Conservation (phyloP, 371 early-diverging fungal species). For the Saksenaea oblongispora region DNA sequence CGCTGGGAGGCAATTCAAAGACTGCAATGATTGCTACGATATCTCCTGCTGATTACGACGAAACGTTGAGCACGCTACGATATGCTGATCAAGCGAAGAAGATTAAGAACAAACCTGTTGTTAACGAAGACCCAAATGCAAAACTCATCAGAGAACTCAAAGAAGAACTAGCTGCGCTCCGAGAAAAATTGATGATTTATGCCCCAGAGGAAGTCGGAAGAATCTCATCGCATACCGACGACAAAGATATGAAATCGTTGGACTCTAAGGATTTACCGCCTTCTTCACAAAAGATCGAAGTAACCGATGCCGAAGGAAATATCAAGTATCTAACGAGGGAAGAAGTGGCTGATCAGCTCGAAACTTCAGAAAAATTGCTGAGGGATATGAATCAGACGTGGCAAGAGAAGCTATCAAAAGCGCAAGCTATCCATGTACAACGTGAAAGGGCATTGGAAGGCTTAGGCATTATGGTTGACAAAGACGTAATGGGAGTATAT, state of each 20-base stretch:
- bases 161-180: slow-evolving; percentile 72
- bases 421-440: slow-evolving; percentile 70
- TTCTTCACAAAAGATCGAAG: slow-evolving; percentile 21
- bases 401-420: slow-evolving; percentile 68
- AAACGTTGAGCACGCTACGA: slow-evolving; percentile 90
- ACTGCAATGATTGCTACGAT: slow-evolving; percentile 89
- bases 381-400: slow-evolving; percentile 49
- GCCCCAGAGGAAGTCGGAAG: slow-evolving; percentile 7
- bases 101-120: slow-evolving; percentile 85
- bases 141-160: slow-evolving; percentile 78
- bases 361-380: slow-evolving; percentile 39
- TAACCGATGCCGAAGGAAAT: slow-evolving; percentile 34
- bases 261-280: not conserved
- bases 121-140: slow-evolving; percentile 87
- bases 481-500: slow-evolving; percentile 73
- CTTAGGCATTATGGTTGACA: slow-evolving; percentile 78
- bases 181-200: slow-evolving; percentile 44
- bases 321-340: slow-evolving; percentile 48
- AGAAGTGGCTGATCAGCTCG: slow-evolving; percentile 61
- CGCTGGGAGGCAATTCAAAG: slow-evolving; percentile 89
- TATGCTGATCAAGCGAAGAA: slow-evolving; percentile 92
- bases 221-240: slow-evolving; percentile 42
- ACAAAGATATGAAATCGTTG: slow-evolving; percentile 17
- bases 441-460: slow-evolving; percentile 78
- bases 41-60: slow-evolving; percentile 76